Evolutionary conservation across 768 basidiomycete genomes (phyloP), one percentile per base, ranked within the genome.

Genomic region (Lepiota venenata): DNA sequence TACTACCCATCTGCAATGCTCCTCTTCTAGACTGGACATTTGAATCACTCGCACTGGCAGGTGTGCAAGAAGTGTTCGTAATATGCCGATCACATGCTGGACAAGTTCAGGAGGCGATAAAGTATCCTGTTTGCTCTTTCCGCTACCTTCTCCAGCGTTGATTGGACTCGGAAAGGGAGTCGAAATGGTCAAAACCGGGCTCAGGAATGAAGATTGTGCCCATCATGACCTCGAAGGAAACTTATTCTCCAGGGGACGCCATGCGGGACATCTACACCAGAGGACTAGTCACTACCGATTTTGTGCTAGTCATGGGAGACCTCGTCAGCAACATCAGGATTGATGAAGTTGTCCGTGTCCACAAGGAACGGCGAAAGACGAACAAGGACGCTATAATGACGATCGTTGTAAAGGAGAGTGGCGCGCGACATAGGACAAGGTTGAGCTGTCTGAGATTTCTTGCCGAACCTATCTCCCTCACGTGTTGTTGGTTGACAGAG

Each of bases 361-460:
- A 98, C 74, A 93, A 88, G 76, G 89, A 90, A 67, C 75, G 93
- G 47, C 77, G 93, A 57, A 87, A 86, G 69, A 81, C 76, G 56
- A 92, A 95, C 69, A 91, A 92, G 74, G 91, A 98, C 66, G 91
- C 88, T 37, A 93, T 94, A 64, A 94, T 99, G 93, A 94, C 93
- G 22, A 93, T 98, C 77, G 93, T 92, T 12, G 88, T 91, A 55
- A 91, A 91, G 69, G 85, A 88, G 70, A 83, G 83, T 60, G 88
- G 87, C 12, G 77, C 76, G 7, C 71, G 66, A 57, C 91, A 91
- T 71, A 75, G 88, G 45, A 89, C 89, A 45, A 82, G 87, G 91
- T 88, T 32, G 59, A 50, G 81, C 44, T 18, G 44, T 16, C 47
- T 39, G 16, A 22, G 41, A 32, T 40, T 44, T 36, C 39, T 53